Conservation (phyloP, 1,139 yeast genomes). For the Hansenula sp. region DNA sequence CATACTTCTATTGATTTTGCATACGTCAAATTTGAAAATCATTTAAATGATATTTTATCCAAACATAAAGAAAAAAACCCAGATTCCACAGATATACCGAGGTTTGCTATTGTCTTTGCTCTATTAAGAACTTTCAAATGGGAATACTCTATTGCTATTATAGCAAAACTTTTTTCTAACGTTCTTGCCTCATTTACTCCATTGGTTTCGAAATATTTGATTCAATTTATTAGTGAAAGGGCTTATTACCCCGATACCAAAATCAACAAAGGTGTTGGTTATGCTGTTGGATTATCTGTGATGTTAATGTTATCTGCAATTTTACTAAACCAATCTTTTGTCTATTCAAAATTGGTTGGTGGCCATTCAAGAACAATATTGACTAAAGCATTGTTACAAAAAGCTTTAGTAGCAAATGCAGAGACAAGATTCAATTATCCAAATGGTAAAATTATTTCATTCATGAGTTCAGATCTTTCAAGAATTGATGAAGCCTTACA, state of each 20-base stretch:
- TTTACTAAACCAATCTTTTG: conserved; percentile 55
- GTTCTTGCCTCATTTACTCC: conserved; percentile 38
- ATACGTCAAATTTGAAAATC: conserved; percentile 31
- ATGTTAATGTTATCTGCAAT: conserved; percentile 43
- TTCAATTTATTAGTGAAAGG: conserved; percentile 37
- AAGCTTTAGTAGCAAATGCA: conserved; percentile 57
- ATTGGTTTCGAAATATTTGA: conserved; percentile 44
- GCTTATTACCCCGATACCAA: conserved; percentile 26
- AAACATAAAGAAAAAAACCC: conserved; percentile 20
- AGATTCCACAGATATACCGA: conserved; percentile 30
- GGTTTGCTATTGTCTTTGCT: conserved; percentile 35
- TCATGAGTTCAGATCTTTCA: conserved; percentile 73
- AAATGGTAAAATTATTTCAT: conserved; percentile 61
- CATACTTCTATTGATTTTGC: conserved; percentile 46
- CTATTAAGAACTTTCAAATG: conserved; percentile 48
- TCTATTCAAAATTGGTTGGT: conserved; percentile 58
- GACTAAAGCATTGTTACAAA: conserved; percentile 59
- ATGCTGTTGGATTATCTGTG: conserved; percentile 48
- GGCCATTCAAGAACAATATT: conserved; percentile 61
- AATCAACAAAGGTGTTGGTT: conserved; percentile 50
- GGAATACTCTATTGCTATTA: conserved; percentile 41
- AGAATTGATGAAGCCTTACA: conserved; percentile 70
- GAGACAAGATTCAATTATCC: conserved; percentile 56
- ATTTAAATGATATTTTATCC: conserved; percentile 32
- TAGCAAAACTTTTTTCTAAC: conserved; percentile 41